A percentile compares a stretch with the other conserved stretches of the same genome.
These are phyloP conservation scores for Pseudogymnoascus sp. DNA, from an alignment of 2,329 filamentous ascomycete genomes.

Conservation along the genomic window DNA sequence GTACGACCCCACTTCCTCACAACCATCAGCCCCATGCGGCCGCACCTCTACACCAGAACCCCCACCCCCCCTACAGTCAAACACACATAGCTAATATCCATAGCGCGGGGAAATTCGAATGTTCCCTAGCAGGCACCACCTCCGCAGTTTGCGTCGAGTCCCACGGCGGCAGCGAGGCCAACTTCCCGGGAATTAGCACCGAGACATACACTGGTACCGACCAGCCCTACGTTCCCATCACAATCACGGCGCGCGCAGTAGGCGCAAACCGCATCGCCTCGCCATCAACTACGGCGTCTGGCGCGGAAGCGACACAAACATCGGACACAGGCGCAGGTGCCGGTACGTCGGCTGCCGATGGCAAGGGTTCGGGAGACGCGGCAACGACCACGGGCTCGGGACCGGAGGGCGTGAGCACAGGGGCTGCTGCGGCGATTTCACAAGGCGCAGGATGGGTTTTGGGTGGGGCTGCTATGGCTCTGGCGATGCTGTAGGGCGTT, in stretches of 20 bases:
- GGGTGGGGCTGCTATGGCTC: slow-evolving; percentile 16
- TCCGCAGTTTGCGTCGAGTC: slow-evolving; percentile 20
- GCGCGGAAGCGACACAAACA: background rate
- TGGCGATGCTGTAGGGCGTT: slow-evolving; percentile 12
- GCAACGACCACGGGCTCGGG: slow-evolving; percentile 2
- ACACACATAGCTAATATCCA: background rate
- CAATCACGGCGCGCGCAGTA: slow-evolving; percentile 13
- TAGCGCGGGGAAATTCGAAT: slow-evolving; percentile 17
- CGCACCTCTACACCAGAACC: too few species aligned
- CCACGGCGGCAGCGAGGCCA: slow-evolving; percentile 17
- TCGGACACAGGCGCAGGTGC: slow-evolving; percentile 8
- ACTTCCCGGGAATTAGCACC: slow-evolving; percentile 17
- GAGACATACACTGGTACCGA: slow-evolving; percentile 15
- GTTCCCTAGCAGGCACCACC: slow-evolving; percentile 18
- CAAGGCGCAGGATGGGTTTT: slow-evolving; percentile 13
- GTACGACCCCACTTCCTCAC: slow-evolving; percentile 10
- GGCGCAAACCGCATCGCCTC: background rate
- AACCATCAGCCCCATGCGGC: background rate
- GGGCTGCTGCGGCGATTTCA: slow-evolving; percentile 12
- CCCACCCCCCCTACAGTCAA: background rate
- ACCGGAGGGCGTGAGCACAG: slow-evolving; percentile 7
- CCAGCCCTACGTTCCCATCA: slow-evolving; percentile 16
- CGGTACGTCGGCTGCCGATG: background rate
- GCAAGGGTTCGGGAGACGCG: background rate
- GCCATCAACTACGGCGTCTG: background rate